Percentiles rank a stretch among this genome's conserved stretches.
Evolutionary conservation across 108 stramenopile species (phyloP).

Genomic region (Mayamaea pseudoterrestris): DNA sequence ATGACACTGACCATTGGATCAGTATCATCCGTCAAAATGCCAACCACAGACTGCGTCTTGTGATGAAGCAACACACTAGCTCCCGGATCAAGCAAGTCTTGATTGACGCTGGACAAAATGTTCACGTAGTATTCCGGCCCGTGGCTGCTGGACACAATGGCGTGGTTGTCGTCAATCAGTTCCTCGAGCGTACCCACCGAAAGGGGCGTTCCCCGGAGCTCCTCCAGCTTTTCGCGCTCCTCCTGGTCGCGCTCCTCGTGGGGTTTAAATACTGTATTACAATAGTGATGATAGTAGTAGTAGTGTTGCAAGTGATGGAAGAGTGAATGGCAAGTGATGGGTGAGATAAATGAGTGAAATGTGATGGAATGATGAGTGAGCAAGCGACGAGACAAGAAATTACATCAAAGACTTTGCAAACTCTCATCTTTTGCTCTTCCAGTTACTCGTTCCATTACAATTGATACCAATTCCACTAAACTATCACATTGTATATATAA

Average conservation of each 20-base stretch:
- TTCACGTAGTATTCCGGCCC: slow-evolving; percentile 99
- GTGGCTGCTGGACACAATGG: slow-evolving; percentile 88
- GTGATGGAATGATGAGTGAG: too few relatives aligned
- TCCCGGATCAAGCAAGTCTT: slow-evolving; percentile 98
- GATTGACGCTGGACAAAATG: slow-evolving; percentile 94
- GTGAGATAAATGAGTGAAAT: too few relatives aligned
- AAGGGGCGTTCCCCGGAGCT: slow-evolving; percentile 94
- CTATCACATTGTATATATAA: too few relatives aligned
- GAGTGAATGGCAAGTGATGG: too few relatives aligned
- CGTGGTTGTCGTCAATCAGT: slow-evolving; percentile 99
- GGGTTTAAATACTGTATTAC: slow-evolving; percentile 97
- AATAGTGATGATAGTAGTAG: too few relatives aligned
- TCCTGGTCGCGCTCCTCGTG: slow-evolving; percentile 94
- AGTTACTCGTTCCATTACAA: too few relatives aligned
- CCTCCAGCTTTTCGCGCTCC: slow-evolving; percentile 95
- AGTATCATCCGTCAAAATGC: slow-evolving; percentile 92
- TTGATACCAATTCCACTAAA: too few relatives aligned
- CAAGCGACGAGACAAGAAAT: too few relatives aligned
- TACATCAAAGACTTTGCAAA: too few relatives aligned
- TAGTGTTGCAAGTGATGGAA: too few relatives aligned
- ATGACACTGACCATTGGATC: slow-evolving; percentile 98
- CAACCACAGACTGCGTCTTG: slow-evolving; percentile 97
- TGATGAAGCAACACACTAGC: slow-evolving; percentile 94
- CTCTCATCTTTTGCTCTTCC: too few relatives aligned
- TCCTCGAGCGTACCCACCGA: slow-evolving; percentile 96